These are phyloP conservation scores for Cryomyces antarcticus DNA, from an alignment of 495 filamentous ascomycete species.

Conservation along the genomic window DNA sequence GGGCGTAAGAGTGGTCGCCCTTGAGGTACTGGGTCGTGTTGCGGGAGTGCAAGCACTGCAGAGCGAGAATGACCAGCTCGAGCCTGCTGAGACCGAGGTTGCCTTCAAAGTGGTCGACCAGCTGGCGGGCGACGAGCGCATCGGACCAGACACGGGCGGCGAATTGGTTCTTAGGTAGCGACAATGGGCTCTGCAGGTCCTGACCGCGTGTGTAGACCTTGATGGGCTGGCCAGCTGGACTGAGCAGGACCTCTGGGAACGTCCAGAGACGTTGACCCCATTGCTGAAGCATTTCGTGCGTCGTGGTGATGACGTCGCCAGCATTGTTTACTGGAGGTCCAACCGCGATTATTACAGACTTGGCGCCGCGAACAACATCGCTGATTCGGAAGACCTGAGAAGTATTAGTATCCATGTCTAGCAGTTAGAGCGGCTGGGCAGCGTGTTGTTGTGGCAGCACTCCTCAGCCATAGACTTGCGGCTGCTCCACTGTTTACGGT, in stretches of 20 bases:
- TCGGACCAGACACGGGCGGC: slow-evolving; percentile 10
- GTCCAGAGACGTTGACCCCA: slow-evolving; percentile 30
- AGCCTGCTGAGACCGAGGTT: slow-evolving; percentile 19
- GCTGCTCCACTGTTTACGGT: neutral
- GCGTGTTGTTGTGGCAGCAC: slow-evolving; percentile 1
- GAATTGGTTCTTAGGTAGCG: slow-evolving; percentile 7
- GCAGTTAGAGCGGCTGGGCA: neutral
- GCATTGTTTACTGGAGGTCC: slow-evolving; percentile 1
- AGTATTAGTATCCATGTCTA: neutral
- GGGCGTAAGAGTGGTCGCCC: slow-evolving; percentile 24
- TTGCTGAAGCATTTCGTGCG: slow-evolving; percentile 8
- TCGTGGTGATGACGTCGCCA: neutral
- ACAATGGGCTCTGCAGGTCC: neutral
- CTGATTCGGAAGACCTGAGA: slow-evolving; percentile 19
- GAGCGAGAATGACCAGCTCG: slow-evolving; percentile 16
- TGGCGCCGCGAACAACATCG: slow-evolving; percentile 21
- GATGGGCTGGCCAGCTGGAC: slow-evolving; percentile 11
- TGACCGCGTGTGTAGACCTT: slow-evolving; percentile 9
- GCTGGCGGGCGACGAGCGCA: slow-evolving; percentile 11
- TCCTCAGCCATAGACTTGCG: slow-evolving; percentile 5
- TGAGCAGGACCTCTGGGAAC: slow-evolving; percentile 25
- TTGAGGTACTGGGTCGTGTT: slow-evolving; percentile 5
- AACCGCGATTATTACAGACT: slow-evolving; percentile 15
- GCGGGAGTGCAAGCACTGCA: slow-evolving; percentile 12
- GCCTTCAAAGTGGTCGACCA: slow-evolving; percentile 22